A percentile compares a stretch with the other conserved stretches of the same genome.
phyloP scores from a whole-genome alignment of 352 stramenopile genomes.

The Lagenidium giganteum region DNA sequence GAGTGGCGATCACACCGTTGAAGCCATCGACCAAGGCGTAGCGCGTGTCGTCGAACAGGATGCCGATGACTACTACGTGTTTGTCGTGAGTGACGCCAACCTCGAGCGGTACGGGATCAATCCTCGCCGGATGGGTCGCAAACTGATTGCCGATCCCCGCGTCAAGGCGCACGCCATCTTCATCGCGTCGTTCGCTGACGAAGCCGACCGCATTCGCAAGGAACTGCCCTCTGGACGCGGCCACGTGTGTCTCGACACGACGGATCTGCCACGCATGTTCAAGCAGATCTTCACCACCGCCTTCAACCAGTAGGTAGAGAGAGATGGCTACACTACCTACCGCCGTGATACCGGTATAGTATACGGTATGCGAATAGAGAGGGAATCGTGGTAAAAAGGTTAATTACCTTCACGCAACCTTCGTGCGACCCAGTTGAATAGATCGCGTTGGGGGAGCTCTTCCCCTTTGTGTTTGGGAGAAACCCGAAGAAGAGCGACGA shows the following conservation, averaged over 20 bases:
- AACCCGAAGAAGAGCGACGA: constrained; percentile 9
- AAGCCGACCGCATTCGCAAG: constrained; percentile 58
- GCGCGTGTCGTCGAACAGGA: constrained; percentile 55
- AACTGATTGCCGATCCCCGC: constrained; percentile 40
- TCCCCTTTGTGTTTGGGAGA: constrained; percentile 8
- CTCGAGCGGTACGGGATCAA: constrained; percentile 89
- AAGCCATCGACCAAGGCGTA: constrained; percentile 85
- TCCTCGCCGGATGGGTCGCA: constrained; percentile 40
- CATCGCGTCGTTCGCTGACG: constrained; percentile 79
- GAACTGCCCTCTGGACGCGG: constrained; percentile 63
- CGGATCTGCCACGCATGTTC: constrained; percentile 74
- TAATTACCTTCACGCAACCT: constrained; percentile 18
- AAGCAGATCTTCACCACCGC: constrained; percentile 80
- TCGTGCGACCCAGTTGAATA: too few relatives aligned
- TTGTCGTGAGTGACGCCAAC: constrained; percentile 95
- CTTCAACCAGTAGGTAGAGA: constrained; percentile 24
- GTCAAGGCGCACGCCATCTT: constrained; percentile 82
- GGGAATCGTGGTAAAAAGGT: too few relatives aligned
- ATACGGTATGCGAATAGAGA: too few relatives aligned
- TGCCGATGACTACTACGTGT: constrained; percentile 83
- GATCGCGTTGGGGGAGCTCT: constrained; percentile 19
- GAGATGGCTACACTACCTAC: constrained; percentile 4
- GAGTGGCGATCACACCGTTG: constrained; percentile 92
- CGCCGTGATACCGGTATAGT: neutral
- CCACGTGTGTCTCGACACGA: constrained; percentile 77